Base-by-base conservation (phyloP, 169 alveolate species). In the Plasmodium vivax region DNA sequence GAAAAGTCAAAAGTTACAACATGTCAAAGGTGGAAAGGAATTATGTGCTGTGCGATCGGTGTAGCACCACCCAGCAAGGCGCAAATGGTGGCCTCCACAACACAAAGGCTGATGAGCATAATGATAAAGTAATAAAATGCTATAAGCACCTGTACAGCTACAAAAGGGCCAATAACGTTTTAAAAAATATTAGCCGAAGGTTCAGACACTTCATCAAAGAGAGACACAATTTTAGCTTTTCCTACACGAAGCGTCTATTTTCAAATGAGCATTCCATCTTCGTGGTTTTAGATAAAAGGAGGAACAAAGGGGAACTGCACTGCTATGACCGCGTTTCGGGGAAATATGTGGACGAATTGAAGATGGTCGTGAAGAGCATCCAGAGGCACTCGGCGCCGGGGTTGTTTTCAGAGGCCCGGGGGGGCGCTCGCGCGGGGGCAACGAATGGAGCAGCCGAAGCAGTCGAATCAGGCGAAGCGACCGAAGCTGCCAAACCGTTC, bases 121-220 rank as follows among this genome's bases (percentile, higher is more conserved):
- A 74, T 10, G 43, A 51, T 27, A 85, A 73, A 23, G 30, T 74
- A 75, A 14, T 85, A 36, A 75, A 34, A 16, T 43, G 19, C 16
- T 14, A 74, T 16, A 85, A 73, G n/a, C 51, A 73, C 19, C 19
- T 79, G 73, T 74, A 90, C 51, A 80, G 90, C 54, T 90, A 90
- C 83, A 90, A 80, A 47, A 62, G 32, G 47, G 94, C 94, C 7
- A 90, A 90, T 36, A 16, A 58, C 5, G 83, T 79, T 14, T 45
- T 90, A 27, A 80, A 90, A 90, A 38, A 72, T 47, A 90, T 90
- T 41, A 45, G 56, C 51, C 58, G 47, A 38, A 80, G 27, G 16
- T 90, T 90, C 73, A 54, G 94, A 79, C 1, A 90, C 8, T 90
- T 90, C 54, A 90, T 90, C 72, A 90, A 90, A 90, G 84, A 80